Evolutionary conservation across 306 rosid species (phyloP), one percentile per base, ranked within the genome.

Genomic region (Castanopsis chinensis): DNA sequence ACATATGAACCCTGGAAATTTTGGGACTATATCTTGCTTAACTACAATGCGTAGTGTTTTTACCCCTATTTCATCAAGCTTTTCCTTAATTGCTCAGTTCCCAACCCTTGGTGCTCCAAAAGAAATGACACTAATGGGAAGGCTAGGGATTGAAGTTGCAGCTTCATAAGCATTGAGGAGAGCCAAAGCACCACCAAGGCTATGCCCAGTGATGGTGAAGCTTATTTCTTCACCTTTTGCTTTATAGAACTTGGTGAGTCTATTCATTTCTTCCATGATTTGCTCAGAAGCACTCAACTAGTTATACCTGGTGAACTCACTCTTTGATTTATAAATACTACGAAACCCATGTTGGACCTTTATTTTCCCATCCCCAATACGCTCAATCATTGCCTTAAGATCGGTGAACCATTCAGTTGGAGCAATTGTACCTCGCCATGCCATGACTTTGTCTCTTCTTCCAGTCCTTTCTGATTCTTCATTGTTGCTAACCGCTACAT

Each of bases 21-120:
- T 78, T 0, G 84, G 94, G 9, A 92, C 93, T 33, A 87, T 68
- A 82, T 92, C 94, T 70, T 90, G 97, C 72, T 85, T 77, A 13
- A 58, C 76, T 32, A 85, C 89, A 4, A 90, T 71, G 4, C 94
- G 53, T 5, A 90, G 69, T 9, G 87, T 82, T 33, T 85, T 87
- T 1, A 90, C 90, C 1, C 91, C 86, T 82, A 88, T 71, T 28
- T 86, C 68, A 2, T 78, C 49, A 17, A 92, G 76, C 80, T 89
- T 86, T 3, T 90, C 91, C 41, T 76, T 83, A 74, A 90, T 90
- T 5, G 89, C 89, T 21, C 69, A 37, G 79, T 92, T 92, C 23
- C 95, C 97, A 4, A 92, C 94, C 72, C 94, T 80, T 0, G 94
- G 97, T 2, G 91, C 92, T 5, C 93, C 97, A 52, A 92, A 92